A percentile compares a stretch with the other conserved stretches of the same genome.
Conservation (phyloP, 1,139 yeast species). For the Debaryomyces sp. region DNA sequence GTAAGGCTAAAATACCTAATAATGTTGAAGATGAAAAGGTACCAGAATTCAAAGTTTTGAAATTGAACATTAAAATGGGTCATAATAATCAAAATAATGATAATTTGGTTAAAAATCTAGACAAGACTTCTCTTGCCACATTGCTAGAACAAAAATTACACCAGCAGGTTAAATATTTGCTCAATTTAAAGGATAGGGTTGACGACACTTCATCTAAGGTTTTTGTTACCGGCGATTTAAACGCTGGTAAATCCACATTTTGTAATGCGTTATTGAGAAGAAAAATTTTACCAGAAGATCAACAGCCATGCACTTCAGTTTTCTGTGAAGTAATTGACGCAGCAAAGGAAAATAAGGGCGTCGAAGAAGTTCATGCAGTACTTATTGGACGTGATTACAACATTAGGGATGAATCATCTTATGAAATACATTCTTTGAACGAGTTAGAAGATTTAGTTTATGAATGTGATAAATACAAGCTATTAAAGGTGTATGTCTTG, state of each 20-base stretch:
- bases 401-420: conserved; percentile 66
- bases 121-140: conserved; percentile 65
- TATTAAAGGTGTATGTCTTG: conserved; percentile 79
- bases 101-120: conserved; percentile 55
- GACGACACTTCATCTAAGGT: conserved; percentile 94
- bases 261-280: conserved; percentile 88
- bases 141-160: conserved; percentile 65
- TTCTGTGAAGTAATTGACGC: conserved; percentile 95
- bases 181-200: conserved; percentile 77
- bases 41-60: conserved; percentile 60
- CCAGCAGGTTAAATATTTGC: conserved; percentile 66
- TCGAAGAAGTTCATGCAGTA: conserved; percentile 97
- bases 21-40: conserved; percentile 23
- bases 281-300: conserved; percentile 87
- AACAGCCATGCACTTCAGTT: conserved; percentile 96
- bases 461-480: conserved; percentile 68
- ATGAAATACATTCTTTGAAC: conserved; percentile 53
- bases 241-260: conserved; percentile 95
- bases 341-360: conserved; percentile 61
- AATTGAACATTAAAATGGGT: conserved; percentile 64
- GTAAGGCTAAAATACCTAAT: conserved; percentile 29
- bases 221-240: conserved; percentile 93
- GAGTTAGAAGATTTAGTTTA: conserved; percentile 72
- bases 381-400: conserved; percentile 61
- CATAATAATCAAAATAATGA: conserved; percentile 38